phyloP scores from a whole-genome alignment of 768 basidiomycete species.

The Kwoniella pini region DNA sequence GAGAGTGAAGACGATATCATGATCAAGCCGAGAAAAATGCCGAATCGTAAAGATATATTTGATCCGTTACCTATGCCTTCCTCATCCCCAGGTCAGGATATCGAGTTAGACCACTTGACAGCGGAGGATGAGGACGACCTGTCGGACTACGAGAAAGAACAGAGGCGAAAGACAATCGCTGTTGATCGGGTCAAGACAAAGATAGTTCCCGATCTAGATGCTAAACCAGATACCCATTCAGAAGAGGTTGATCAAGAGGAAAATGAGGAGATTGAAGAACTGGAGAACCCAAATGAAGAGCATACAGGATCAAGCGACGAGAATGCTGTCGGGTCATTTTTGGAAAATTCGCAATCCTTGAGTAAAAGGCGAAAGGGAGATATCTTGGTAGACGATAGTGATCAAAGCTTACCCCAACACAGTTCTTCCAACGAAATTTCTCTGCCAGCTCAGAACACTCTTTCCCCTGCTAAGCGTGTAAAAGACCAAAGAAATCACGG shows the following conservation, averaged over 20 bases:
- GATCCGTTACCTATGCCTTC: conserved; percentile 19
- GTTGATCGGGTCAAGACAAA: neutral
- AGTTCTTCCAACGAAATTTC: too few species aligned
- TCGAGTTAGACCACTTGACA: conserved; percentile 3
- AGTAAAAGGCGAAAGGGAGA: neutral
- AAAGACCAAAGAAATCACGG: too few species aligned
- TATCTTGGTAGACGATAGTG: conserved; percentile 9
- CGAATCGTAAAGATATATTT: conserved; percentile 2
- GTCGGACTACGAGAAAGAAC: neutral
- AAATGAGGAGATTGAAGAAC: neutral
- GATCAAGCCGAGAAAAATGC: neutral
- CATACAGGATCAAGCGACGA: too few species aligned
- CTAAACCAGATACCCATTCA: neutral
- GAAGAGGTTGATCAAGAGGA: neutral
- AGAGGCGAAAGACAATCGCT: neutral
- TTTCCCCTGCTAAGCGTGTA: too few species aligned
- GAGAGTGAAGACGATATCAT: conserved; percentile 23
- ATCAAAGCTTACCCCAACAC: neutral
- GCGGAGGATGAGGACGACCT: conserved; percentile 8
- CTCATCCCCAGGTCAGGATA: conserved; percentile 9
- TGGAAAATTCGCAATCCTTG: neutral
- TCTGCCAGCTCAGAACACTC: too few species aligned
- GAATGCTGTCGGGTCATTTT: too few species aligned
- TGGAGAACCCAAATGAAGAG: too few species aligned
- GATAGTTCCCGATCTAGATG: neutral